Base-by-base conservation (phyloP, 2,329 filamentous ascomycete genomes). In the Cercospora berteroae region DNA sequence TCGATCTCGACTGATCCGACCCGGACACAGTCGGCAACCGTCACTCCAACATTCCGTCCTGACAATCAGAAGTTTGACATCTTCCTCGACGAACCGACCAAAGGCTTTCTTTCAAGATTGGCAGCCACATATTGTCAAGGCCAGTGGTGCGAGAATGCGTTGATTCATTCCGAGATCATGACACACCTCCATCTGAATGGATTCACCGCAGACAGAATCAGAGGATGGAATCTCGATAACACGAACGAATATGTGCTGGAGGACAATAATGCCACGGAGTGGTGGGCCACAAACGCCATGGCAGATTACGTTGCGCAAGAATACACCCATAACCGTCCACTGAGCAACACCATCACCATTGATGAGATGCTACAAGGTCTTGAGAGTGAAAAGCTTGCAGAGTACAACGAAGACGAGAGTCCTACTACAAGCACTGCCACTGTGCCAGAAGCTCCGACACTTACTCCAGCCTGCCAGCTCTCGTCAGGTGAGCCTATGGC, bases 281-380 rank as follows among this genome's bases (percentile, higher is more conserved):
- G 56, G 56, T 59, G 56, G 56, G 56, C 29, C 13, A 59, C 56
- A n/a, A 59, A 59, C 33, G 56, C 56, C 13, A 59, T 59, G 27
- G 18, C 56, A 20, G 56, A 59, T 59, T 59, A 33, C 10, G 31
- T 59, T 20, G 29, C 56, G 29, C 56, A 59, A 36, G 27, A 59
- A 29, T 36, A 59, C 29, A 36, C n/a, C 6, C 29, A 59, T 8
- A 36, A 36, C 16, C 56, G 33, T 18, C 56, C 27, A 23, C 56
- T 59, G 27, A 33, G 33, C 33, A n/a, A 33, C 10, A 59, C 56
- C 60, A 48, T 62, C 9, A 13, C 29, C 23, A 62, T 62, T 27
- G 29, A 62, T 33, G 60, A 62, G 60, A 48, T 48, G 39, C 44
- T 48, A 9, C 60, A 62, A 20, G 60, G 39, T 52, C 44, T 62